A percentile compares a stretch with the other conserved stretches of the same genome.
phyloP scores from a whole-genome alignment of 2,329 filamentous ascomycete genomes.

The Arthrinium puccinioides region DNA sequence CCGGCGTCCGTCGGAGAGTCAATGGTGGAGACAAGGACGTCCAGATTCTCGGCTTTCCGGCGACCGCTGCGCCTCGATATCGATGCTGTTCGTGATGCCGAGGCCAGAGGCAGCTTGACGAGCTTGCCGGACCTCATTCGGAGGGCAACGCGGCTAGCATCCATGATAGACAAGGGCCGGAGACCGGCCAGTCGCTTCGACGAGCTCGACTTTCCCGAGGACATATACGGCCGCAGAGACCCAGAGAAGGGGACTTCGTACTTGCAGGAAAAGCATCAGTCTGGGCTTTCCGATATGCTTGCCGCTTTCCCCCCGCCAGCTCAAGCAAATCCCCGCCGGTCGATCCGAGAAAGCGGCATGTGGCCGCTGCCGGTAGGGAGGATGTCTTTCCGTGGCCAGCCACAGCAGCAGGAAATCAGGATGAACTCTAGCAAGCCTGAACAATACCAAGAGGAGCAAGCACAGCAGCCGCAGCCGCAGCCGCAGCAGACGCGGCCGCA shows the following conservation, averaged over 20 bases:
- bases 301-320: constrained; percentile 58
- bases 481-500: not conserved
- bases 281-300: constrained; percentile 57
- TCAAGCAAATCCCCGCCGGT: constrained; percentile 33
- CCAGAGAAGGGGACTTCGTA: constrained; percentile 30
- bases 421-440: no score
- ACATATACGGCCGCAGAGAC: constrained; percentile 29
- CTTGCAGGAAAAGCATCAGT: constrained; percentile 40
- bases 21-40: constrained; percentile 23
- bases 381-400: constrained; percentile 13
- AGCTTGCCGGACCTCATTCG: constrained; percentile 87
- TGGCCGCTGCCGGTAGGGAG: constrained; percentile 40
- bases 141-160: constrained; percentile 77
- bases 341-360: constrained; percentile 35
- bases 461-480: not conserved
- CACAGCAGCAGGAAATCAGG: constrained; percentile 25
- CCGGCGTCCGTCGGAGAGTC: constrained; percentile 23
- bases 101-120: constrained; percentile 81
- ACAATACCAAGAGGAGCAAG: no score
- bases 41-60: constrained; percentile 47
- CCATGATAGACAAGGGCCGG: constrained; percentile 78
- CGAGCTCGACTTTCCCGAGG: constrained; percentile 43
- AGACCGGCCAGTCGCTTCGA: constrained; percentile 53
- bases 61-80: constrained; percentile 73
- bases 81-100: constrained; percentile 71